Conservation (phyloP, 768 basidiomycete species). For the Coprinopsis strossmayeri region DNA sequence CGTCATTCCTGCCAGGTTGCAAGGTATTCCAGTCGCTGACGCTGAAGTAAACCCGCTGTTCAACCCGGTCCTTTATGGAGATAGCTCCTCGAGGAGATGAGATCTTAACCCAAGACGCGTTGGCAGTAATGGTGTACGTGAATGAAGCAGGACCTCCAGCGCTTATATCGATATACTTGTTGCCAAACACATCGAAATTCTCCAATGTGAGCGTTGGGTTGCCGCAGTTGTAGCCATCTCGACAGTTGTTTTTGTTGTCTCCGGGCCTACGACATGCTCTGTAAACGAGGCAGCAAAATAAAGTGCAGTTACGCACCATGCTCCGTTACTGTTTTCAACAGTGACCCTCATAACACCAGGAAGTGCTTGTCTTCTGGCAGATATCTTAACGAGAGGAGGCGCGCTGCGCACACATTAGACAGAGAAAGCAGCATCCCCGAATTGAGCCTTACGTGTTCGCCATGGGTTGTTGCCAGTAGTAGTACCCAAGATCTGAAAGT, state of each 20-base stretch:
- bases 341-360: conserved; percentile 60
- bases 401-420: conserved; percentile 27
- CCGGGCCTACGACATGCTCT: conserved; percentile 42
- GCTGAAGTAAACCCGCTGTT: conserved; percentile 46
- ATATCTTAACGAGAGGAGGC: conserved; percentile 45
- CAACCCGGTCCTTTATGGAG: conserved; percentile 32
- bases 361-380: conserved; percentile 48
- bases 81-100: conserved; percentile 43
- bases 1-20: conserved; percentile 26
- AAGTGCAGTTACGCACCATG: conserved; percentile 41
- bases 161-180: conserved; percentile 55
- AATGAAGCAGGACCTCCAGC: conserved; percentile 55
- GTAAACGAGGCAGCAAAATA: neutral
- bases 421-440: neutral
- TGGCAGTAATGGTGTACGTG: conserved; percentile 43
- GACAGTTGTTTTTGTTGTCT: conserved; percentile 57
- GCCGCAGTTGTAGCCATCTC: conserved; percentile 38
- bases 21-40: conserved; percentile 54
- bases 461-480: conserved; percentile 71
- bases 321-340: conserved; percentile 53
- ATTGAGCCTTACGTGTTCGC: conserved; percentile 40
- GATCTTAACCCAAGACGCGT: conserved; percentile 48
- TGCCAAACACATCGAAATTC: conserved; percentile 45
- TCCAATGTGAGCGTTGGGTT: conserved; percentile 47
- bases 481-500: conserved; percentile 45